phyloP scores from a whole-genome alignment of 345 rosid species.

The Salix caprea region DNA sequence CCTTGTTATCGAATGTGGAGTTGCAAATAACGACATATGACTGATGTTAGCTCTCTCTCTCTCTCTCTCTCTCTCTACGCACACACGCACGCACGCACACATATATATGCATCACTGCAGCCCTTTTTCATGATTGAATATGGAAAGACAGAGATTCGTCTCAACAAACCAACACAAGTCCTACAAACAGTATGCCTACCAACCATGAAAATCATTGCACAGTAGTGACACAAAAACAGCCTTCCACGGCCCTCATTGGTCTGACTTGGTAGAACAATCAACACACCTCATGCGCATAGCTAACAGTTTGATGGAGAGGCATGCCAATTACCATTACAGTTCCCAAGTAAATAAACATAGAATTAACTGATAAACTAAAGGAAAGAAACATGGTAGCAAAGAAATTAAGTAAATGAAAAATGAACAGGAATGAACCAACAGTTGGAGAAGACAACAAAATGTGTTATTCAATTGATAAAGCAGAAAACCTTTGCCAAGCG shows the following conservation, averaged over 20 bases:
- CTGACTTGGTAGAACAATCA: neutral
- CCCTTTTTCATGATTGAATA: too few species aligned
- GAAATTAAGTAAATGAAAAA: neutral
- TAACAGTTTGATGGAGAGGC: neutral
- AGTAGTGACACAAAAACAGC: too few species aligned
- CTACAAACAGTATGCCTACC: too few species aligned
- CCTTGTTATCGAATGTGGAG: too few species aligned
- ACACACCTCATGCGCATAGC: neutral
- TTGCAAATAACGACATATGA: too few species aligned
- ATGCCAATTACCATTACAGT: neutral
- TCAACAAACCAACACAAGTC: too few species aligned
- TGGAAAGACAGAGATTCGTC: too few species aligned
- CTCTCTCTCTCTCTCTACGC: too few species aligned
- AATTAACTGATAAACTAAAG: neutral
- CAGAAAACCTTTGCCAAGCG: neutral
- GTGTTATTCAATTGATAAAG: neutral
- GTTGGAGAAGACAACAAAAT: neutral
- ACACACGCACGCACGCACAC: rapidly evolving
- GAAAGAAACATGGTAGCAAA: neutral
- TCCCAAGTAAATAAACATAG: neutral
- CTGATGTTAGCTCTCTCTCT: too few species aligned
- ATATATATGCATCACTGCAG: too few species aligned
- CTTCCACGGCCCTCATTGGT: neutral
- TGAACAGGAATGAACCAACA: neutral
- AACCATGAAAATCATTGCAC: too few species aligned